A percentile compares a stretch with the other conserved stretches of the same genome.
These are phyloP conservation scores for Botrytis porri DNA, from an alignment of 2,329 filamentous ascomycete genomes.

Conservation along the genomic window DNA sequence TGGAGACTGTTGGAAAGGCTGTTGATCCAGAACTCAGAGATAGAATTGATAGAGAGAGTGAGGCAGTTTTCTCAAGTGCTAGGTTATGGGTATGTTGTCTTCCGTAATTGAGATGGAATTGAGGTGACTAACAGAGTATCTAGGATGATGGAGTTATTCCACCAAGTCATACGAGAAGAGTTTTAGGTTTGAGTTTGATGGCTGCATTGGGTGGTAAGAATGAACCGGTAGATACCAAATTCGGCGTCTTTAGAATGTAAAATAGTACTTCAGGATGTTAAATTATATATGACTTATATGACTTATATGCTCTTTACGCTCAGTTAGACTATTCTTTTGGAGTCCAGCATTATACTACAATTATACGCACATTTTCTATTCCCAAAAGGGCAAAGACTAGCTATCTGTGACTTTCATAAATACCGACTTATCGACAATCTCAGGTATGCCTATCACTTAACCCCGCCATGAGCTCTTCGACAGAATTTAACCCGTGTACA, in stretches of 20 bases:
- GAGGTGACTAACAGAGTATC: neutral
- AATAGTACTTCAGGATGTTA: neutral
- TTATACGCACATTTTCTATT: neutral
- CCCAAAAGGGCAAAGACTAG: neutral
- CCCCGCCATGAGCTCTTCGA: neutral
- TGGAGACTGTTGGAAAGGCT: conserved; percentile 87
- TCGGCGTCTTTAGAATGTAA: conserved; percentile 83
- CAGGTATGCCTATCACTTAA: neutral
- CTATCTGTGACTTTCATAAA: neutral
- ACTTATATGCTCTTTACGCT: neutral
- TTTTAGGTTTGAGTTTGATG: conserved; percentile 69
- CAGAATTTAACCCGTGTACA: neutral
- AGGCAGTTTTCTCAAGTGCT: conserved; percentile 83
- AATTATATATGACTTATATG: neutral
- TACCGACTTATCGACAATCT: neutral
- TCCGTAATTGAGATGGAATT: conserved; percentile 11
- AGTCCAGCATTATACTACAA: neutral
- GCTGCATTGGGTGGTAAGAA: conserved; percentile 69
- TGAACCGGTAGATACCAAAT: conserved; percentile 61
- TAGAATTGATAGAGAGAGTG: conserved; percentile 85
- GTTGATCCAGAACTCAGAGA: conserved; percentile 77
- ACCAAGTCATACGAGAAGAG: conserved; percentile 69
- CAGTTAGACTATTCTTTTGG: neutral
- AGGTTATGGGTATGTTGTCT: conserved; percentile 67
- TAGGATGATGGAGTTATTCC: conserved; percentile 77